Evolutionary conservation across 306 rosid genomes (phyloP).

Genomic region (Luffa acutangula): DNA sequence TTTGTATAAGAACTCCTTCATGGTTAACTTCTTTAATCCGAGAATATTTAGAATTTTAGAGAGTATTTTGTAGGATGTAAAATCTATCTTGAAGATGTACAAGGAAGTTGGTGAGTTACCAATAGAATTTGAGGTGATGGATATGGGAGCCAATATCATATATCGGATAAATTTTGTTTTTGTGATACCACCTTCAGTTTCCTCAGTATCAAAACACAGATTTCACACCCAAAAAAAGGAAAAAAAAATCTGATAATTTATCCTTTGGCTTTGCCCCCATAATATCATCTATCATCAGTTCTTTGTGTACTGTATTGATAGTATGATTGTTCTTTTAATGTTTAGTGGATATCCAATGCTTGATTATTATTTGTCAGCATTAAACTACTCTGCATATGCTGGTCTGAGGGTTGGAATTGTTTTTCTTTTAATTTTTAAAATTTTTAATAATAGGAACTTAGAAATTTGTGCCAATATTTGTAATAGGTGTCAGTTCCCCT

Average conservation of each 20-base stretch:
- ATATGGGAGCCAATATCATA: neutral
- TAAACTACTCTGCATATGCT: neutral
- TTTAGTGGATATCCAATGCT: neutral
- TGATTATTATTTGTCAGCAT: neutral
- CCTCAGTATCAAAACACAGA: neutral
- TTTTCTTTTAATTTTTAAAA: neutral
- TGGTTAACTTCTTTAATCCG: neutral
- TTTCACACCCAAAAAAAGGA: neutral
- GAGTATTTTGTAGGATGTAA: neutral
- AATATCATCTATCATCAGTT: neutral
- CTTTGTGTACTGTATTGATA: neutral
- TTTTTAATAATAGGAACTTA: neutral
- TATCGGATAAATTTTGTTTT: neutral
- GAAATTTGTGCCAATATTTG: neutral
- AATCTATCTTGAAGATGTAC: neutral
- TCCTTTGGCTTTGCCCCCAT: neutral
- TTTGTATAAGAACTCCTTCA: neutral
- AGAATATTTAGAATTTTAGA: neutral
- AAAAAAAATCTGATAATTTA: neutral
- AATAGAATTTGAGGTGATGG: neutral
- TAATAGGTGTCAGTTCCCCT: neutral
- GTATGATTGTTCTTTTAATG: neutral
- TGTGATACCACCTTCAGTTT: neutral
- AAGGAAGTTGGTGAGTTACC: neutral
- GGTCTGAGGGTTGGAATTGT: neutral